Evolutionary conservation across 176 grass and related monocot genomes (phyloP).

Genomic region (Pharus latifolius): DNA sequence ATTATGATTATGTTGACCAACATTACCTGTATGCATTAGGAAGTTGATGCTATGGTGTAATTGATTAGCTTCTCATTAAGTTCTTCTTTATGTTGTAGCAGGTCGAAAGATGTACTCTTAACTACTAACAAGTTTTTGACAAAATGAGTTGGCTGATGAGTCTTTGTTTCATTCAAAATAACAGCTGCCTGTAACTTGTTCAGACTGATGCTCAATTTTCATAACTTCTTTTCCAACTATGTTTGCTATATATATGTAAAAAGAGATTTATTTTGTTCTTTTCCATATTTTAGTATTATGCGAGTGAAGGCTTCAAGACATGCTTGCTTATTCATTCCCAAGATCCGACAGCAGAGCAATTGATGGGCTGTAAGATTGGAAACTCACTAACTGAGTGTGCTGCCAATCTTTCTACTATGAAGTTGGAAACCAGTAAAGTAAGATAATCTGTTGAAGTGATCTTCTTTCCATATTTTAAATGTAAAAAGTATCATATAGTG

Average conservation of each 20-base stretch:
- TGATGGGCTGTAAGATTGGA: constrained; percentile 66
- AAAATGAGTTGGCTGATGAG: no score
- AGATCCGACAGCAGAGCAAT: constrained; percentile 48
- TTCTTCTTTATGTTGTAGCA: no score
- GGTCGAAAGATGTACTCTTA: no score
- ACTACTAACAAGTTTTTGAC: no score
- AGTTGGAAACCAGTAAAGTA: constrained; percentile 87
- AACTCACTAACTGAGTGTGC: constrained; percentile 37
- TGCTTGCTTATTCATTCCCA: constrained; percentile 75
- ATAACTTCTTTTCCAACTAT: no score
- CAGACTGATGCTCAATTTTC: no score
- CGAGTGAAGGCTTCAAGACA: constrained; percentile 72
- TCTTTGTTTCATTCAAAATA: no score
- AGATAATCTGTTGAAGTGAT: neutral
- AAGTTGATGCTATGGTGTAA: no score
- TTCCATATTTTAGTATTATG: constrained; percentile 45
- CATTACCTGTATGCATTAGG: no score
- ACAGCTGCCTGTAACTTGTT: no score
- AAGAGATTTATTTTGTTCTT: neutral
- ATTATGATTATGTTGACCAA: no score
- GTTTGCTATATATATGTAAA: neutral
- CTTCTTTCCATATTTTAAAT: neutral
- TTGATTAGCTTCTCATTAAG: no score
- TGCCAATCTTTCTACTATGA: constrained; percentile 51
- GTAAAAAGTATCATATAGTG: neutral